Conservation (phyloP, 176 grass and related monocot species). For the Triticum dicoccoides region DNA sequence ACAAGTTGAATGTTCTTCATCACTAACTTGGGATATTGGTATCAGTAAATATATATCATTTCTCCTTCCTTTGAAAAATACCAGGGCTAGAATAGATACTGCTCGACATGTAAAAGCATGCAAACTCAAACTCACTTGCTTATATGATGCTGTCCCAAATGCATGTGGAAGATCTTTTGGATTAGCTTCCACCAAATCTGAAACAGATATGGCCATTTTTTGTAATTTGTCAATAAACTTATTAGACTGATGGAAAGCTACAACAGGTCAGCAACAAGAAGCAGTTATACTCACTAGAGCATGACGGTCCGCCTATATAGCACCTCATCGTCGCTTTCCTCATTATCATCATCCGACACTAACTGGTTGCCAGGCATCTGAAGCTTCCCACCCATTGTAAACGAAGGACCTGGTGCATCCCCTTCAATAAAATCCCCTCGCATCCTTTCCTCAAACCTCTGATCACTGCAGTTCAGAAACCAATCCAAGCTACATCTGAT, state of each 20-base stretch:
- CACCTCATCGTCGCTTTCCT: constrained; percentile 82
- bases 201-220: neutral
- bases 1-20: neutral
- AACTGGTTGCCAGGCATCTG: constrained; percentile 72
- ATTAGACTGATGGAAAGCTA: neutral
- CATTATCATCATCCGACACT: constrained; percentile 61
- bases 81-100: neutral
- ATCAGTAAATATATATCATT: neutral
- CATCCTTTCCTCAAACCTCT: constrained; percentile 88
- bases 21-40: neutral
- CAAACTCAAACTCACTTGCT: constrained; percentile 24
- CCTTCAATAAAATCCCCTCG: constrained; percentile 80
- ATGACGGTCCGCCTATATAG: constrained; percentile 86
- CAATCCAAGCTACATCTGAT: constrained; percentile 83
- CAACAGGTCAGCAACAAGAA: constrained; percentile 12
- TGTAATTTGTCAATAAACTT: neutral
- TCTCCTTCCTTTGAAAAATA: neutral
- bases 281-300: constrained; percentile 58
- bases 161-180: neutral
- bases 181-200: constrained; percentile 30
- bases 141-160: neutral
- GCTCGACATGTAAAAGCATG: neutral
- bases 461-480: constrained; percentile 95
- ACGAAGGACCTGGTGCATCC: constrained; percentile 70
- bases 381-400: constrained; percentile 89